A percentile compares a stretch with the other conserved stretches of the same genome.
Conservation (phyloP, 192 early-diverging fungal species). For the Jimgerdemannia lactiflua region DNA sequence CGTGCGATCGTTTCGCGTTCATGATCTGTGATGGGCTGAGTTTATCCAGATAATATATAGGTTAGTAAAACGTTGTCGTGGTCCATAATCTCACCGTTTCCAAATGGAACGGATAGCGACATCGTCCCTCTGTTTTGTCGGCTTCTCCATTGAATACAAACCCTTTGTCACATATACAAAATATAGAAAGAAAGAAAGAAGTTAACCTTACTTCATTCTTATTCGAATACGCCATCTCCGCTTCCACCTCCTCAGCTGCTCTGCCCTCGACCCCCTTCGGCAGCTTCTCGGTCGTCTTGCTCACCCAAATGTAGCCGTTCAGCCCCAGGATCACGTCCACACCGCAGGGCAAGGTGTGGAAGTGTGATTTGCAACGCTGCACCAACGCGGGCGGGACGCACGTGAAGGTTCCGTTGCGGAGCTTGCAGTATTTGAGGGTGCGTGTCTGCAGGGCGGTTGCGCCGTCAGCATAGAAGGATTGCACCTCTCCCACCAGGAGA, state of each 20-base stretch:
- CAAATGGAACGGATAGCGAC: background rate
- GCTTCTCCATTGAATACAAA: no score
- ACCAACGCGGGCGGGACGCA: conserved; percentile 85
- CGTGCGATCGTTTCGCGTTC: conserved; percentile 87
- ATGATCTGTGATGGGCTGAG: conserved; percentile 59
- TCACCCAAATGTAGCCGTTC: conserved; percentile 97
- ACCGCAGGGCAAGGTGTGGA: conserved; percentile 86
- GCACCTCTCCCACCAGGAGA: conserved; percentile 66
- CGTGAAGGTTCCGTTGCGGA: conserved; percentile 70
- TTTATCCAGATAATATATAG: background rate
- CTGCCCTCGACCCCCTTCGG: conserved; percentile 15
- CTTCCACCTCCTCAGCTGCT: conserved; percentile 63
- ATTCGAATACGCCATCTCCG: conserved; percentile 84
- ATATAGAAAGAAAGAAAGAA: background rate
- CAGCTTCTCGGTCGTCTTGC: conserved; percentile 53
- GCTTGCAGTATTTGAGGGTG: conserved; percentile 70
- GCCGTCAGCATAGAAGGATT: conserved; percentile 81
- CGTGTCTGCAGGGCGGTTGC: conserved; percentile 87
- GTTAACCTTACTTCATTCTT: conserved; percentile 72
- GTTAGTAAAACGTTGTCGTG: no score
- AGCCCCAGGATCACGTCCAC: conserved; percentile 93
- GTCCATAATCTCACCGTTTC: background rate
- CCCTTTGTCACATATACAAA: background rate
- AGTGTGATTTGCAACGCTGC: conserved; percentile 93
- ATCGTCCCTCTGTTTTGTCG: background rate